Evolutionary conservation across 1,284 basidiomycete genomes (phyloP).

Genomic region (Pseudozyma sp.): DNA sequence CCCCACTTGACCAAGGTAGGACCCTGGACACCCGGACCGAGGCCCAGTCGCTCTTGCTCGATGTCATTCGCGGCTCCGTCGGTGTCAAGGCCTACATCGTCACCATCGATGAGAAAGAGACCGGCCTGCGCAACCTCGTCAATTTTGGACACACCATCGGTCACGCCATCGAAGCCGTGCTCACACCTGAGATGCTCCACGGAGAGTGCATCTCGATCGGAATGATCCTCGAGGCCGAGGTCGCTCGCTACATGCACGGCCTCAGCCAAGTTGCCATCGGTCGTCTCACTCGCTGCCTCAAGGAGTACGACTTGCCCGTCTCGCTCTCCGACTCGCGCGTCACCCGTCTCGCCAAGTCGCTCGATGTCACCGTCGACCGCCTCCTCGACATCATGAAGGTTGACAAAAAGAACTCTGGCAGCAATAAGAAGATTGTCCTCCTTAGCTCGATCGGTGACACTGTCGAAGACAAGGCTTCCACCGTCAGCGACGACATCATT

Average conservation of each 20-base stretch:
- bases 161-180: conserved; percentile 68
- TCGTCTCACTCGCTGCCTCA: conserved; percentile 61
- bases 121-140: conserved; percentile 67
- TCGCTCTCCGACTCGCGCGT: conserved; percentile 63
- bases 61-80: conserved; percentile 67
- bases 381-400: conserved; percentile 90
- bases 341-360: conserved; percentile 76
- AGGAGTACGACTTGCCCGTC: conserved; percentile 65
- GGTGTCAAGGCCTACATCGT: conserved; percentile 69
- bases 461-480: conserved; percentile 89
- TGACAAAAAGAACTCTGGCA: conserved; percentile 96
- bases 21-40: conserved; percentile 62
- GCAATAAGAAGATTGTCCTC: conserved; percentile 91
- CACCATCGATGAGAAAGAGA: conserved; percentile 68
- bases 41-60: conserved; percentile 64
- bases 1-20: conserved; percentile 52
- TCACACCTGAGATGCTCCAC: conserved; percentile 67
- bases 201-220: conserved; percentile 68
- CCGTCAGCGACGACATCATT: conserved; percentile 73
- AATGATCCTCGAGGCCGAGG: conserved; percentile 68
- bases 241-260: conserved; percentile 60
- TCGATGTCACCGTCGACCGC: conserved; percentile 79
- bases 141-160: conserved; percentile 69
- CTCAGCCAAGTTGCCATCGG: conserved; percentile 66
- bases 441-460: conserved; percentile 90